phyloP scores from a whole-genome alignment of 305 asterid species.

The Rubia tinctorum region DNA sequence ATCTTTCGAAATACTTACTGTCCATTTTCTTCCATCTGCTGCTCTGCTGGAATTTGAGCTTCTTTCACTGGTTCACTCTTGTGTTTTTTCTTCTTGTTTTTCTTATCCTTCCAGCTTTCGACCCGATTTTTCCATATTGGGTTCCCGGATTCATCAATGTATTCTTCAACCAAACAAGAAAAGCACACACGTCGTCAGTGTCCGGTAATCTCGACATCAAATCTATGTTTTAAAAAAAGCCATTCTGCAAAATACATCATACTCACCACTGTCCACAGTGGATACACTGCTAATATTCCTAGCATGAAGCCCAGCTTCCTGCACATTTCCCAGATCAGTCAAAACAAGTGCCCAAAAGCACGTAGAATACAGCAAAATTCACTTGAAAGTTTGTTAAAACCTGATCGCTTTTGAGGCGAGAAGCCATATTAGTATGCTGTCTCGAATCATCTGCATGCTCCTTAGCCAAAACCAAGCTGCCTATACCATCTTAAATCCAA shows the following conservation, averaged over 20 bases:
- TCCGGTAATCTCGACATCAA: not conserved
- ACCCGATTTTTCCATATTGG: slow-evolving; percentile 99
- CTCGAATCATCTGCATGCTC: slow-evolving; percentile 37
- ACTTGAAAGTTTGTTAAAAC: slow-evolving; percentile 23
- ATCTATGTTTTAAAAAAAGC: not conserved
- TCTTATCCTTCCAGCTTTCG: slow-evolving; percentile 98
- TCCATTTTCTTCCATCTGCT: slow-evolving; percentile 74
- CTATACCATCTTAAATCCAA: slow-evolving; percentile 24
- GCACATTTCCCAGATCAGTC: slow-evolving; percentile 22
- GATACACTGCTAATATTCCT: slow-evolving; percentile 82
- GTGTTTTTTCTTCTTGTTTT: slow-evolving; percentile 66
- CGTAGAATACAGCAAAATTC: not conserved
- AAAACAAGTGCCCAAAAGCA: not conserved
- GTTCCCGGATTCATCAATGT: slow-evolving; percentile 74
- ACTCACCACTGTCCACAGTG: no score
- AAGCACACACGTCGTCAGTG: slow-evolving; percentile 14
- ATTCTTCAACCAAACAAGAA: slow-evolving; percentile 39
- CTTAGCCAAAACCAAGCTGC: slow-evolving; percentile 27
- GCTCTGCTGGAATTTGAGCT: slow-evolving; percentile 63
- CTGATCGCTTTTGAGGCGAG: slow-evolving; percentile 39
- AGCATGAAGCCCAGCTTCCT: slow-evolving; percentile 91
- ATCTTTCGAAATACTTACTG: slow-evolving; percentile 54
- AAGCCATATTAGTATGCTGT: slow-evolving; percentile 32
- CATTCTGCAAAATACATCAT: slow-evolving; percentile 3
- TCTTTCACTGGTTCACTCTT: slow-evolving; percentile 44